Base-by-base conservation (phyloP, 352 stramenopile species). In the Blastocystis sp. region DNA sequence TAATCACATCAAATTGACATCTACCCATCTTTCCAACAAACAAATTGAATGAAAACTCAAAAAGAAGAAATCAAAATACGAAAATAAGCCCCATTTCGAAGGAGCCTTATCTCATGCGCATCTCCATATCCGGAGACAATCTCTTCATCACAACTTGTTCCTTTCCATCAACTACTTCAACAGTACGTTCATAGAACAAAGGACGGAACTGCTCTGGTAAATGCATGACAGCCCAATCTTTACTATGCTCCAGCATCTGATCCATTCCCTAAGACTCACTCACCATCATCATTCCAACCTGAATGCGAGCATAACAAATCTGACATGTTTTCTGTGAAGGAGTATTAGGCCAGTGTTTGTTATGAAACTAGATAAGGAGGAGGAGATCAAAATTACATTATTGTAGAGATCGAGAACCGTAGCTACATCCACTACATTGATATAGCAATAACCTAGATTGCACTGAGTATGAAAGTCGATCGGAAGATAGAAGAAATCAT, bases 381-480 rank as follows among this genome's bases (percentile, higher is more conserved):
- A 9, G 4, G 9, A 21, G 12, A 14, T 14, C 5, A 11, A 11
- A 11, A 19, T 9, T 73, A 73, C 92, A 89, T 56, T 92, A 92
- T 51, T 69, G 35, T 88, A 89, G 21, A 89, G 52, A 0, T 86
- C 42, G 27, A 42, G 14, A 19, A 89, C 87, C 21, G 69, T 88
- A n/a, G 88, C 89, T 19, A 92, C 89, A 39, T 98, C 92, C 61
- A 98, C 94, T 90, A 99, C 98, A 91, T 99, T 99, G 88, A 99
- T 97, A 90, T 99, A 99, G 27, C 96, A 96, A 90, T 99, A 99
- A 32, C 97, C 97, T 91, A 98, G 95, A 91, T 99, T 99, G 91
- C 96, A 99, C 90, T 97, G 96, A 90, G 98, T 99, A 92, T 98
- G 98, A 90, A 99, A 99, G 91, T 99, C 97, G 87, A 99, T 99